Evolutionary conservation across 163 green algal genomes (phyloP).

Genomic region (Scenedesmus sp.): DNA sequence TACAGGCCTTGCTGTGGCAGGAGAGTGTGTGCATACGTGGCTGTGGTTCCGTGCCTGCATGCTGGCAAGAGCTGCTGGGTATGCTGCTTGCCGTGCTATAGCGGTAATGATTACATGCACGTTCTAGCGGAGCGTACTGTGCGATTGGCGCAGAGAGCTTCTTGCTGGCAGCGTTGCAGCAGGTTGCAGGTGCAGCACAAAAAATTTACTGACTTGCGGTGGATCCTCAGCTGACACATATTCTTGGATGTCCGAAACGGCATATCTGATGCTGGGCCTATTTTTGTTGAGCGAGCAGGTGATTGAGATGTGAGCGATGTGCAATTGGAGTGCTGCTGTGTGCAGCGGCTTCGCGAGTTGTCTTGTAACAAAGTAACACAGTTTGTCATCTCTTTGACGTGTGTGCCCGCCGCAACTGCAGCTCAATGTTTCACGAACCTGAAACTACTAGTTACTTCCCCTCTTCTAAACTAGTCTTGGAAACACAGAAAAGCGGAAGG

Average conservation of each 20-base stretch:
- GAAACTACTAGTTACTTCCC: too few species aligned
- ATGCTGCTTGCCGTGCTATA: neutral
- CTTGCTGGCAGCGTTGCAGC: neutral
- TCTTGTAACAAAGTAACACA: neutral
- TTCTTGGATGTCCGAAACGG: neutral
- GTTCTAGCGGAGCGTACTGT: neutral
- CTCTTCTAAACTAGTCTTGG: too few species aligned
- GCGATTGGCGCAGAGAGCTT: neutral
- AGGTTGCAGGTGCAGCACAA: neutral
- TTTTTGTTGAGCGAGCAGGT: constrained; percentile 6
- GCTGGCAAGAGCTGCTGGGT: neutral
- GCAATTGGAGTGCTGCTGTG: neutral
- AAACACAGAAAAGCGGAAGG: too few species aligned
- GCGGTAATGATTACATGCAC: neutral
- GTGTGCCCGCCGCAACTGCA: too few species aligned
- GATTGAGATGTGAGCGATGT: neutral
- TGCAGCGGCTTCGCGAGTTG: neutral
- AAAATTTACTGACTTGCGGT: neutral
- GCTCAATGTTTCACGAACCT: too few species aligned
- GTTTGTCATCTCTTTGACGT: too few species aligned
- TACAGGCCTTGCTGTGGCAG: neutral
- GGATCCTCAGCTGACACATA: neutral
- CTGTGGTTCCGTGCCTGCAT: neutral
- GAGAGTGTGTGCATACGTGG: neutral
- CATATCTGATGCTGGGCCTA: neutral